phyloP scores from a whole-genome alignment of 345 rosid species.

The Eucalyptus marginata region DNA sequence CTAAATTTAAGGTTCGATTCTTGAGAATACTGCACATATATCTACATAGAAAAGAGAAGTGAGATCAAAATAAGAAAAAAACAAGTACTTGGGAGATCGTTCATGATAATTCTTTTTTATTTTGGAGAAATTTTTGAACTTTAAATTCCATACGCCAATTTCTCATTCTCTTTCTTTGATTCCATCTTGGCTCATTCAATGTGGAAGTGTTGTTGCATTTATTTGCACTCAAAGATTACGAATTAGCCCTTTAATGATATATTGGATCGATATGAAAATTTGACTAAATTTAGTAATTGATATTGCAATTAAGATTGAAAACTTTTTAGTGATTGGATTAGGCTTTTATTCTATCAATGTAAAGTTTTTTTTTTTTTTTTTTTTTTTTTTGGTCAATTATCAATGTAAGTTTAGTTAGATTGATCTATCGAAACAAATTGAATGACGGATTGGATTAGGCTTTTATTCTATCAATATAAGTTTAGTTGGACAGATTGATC shows the following conservation, averaged over 20 bases:
- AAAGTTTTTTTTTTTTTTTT: no score
- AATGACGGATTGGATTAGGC: background rate
- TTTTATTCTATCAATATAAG: background rate
- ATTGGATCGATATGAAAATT: background rate
- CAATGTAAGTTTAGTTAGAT: no score
- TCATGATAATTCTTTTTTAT: background rate
- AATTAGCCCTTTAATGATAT: background rate
- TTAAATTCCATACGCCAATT: background rate
- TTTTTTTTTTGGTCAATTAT: no score
- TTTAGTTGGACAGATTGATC: background rate
- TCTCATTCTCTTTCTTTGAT: background rate
- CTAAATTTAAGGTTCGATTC: no score
- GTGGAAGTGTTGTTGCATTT: no score
- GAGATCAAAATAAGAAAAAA: background rate
- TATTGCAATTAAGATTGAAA: background rate
- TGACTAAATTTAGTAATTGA: background rate
- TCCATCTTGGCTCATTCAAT: background rate
- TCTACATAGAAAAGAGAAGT: background rate
- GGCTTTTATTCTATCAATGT: background rate
- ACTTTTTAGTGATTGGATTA: background rate
- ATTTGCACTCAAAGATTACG: no score
- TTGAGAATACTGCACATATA: rapidly evolving
- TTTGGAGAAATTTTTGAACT: background rate
- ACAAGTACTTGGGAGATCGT: background rate
- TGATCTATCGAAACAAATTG: no score